These are phyloP conservation scores for Hypoxylon crocopeplum DNA, from an alignment of 495 filamentous ascomycete genomes.

Conservation along the genomic window DNA sequence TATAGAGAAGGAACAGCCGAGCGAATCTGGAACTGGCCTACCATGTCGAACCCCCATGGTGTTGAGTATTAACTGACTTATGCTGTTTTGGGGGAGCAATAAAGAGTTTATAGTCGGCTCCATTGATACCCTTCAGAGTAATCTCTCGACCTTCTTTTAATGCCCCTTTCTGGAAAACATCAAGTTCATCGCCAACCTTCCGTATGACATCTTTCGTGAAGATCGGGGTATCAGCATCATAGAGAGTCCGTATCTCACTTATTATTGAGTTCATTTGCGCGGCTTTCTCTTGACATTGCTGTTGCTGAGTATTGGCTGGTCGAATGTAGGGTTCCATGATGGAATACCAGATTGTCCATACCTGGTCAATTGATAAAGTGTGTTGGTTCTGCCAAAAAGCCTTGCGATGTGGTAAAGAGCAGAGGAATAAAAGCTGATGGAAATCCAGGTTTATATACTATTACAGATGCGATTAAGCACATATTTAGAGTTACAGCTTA, in stretches of 20 bases:
- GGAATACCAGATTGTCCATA: not conserved
- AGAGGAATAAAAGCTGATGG: no score
- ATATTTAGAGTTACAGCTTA: no score
- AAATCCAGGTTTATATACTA: no score
- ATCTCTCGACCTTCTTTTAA: not conserved
- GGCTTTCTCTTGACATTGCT: not conserved
- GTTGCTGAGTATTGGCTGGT: not conserved
- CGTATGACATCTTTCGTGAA: conserved; percentile 25
- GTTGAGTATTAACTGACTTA: not conserved
- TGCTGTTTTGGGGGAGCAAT: not conserved
- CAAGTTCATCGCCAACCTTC: conserved; percentile 14
- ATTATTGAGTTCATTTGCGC: not conserved
- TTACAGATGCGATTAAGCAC: no score
- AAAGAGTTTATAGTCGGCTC: conserved; percentile 14
- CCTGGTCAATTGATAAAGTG: no score
- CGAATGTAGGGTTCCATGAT: not conserved
- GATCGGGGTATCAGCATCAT: conserved; percentile 19
- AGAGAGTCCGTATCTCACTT: conserved; percentile 17
- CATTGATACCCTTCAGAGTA: conserved; percentile 15
- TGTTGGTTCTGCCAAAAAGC: no score
- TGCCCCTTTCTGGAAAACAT: conserved; percentile 3
- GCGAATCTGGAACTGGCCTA: not conserved
- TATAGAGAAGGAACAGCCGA: conserved; percentile 1
- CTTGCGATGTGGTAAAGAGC: no score
- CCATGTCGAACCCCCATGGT: not conserved